Percentiles rank a stretch among this genome's conserved stretches.
Evolutionary conservation across 345 rosid genomes (phyloP).

Genomic region (Corymbia maculata): DNA sequence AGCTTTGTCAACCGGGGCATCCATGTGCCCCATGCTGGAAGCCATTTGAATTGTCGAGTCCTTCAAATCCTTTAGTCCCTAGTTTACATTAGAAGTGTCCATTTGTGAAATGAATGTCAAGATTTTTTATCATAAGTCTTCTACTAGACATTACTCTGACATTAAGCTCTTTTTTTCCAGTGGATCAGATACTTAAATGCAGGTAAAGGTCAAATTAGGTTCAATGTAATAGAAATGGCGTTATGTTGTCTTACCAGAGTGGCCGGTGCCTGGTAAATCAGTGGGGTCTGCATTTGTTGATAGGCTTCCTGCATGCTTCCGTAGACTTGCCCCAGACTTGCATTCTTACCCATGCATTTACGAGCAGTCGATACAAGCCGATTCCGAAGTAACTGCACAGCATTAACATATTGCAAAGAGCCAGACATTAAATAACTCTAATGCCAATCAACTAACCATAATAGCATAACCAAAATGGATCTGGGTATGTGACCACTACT

Average conservation of each 20-base stretch:
- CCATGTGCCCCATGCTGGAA: not conserved
- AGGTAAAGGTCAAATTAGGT: not conserved
- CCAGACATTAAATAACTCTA: not conserved
- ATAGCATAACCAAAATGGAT: not conserved
- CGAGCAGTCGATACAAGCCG: slow-evolving; percentile 2
- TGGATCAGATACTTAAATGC: not conserved
- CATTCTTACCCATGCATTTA: slow-evolving; percentile 2
- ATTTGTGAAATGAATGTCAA: not conserved
- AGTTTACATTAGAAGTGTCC: not conserved
- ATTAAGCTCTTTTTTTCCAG: not conserved
- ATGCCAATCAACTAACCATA: not conserved
- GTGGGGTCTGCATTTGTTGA: slow-evolving; percentile 6
- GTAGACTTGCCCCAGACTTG: not conserved
- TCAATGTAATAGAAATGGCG: not conserved
- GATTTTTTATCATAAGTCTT: not conserved
- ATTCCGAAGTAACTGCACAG: slow-evolving; percentile 6
- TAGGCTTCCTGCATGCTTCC: slow-evolving; percentile 12
- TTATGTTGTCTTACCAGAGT: not conserved
- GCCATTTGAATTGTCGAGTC: slow-evolving; percentile 3
- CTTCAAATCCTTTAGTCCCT: slow-evolving; percentile 12
- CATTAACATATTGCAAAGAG: not conserved
- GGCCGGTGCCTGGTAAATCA: slow-evolving; percentile 1
- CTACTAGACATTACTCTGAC: not conserved
- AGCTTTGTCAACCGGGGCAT: slow-evolving; percentile 37
- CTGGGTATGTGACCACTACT: not conserved